Evolutionary conservation across 225 moss, liverwort and hornwort species (phyloP), one percentile per base, ranked within the genome.

Genomic region (Physcomitrium patens): DNA sequence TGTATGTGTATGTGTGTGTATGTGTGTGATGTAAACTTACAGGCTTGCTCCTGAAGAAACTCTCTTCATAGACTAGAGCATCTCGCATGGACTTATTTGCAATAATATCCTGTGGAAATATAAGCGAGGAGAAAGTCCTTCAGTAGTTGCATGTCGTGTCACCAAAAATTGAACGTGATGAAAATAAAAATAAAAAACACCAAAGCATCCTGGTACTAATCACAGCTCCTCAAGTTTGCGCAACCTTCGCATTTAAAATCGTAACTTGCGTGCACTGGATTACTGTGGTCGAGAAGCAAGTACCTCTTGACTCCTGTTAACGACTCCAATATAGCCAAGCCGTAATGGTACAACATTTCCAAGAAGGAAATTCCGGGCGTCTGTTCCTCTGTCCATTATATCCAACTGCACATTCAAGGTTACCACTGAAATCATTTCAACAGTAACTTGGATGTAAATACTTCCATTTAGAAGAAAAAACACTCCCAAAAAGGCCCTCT

Each of bases 241-340:
- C 42, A 8, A 56, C 18, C 49, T 67, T 13, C 54, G 70, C 50
- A 74, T 18, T 66, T 62, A 46, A 20, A 76, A 44, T 42, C 31
- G 44, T 37, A 66, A 56, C 46, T 61, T 65, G 31, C 27, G 60
- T 27, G 13, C 41, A 60, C 19, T 54, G 31, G 7, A 37, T 11
- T 60, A 31, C 52, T 68, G 20, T 47, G 74, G 49, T 28, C 66
- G 54, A 50, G 27, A 77, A 76, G 80, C 73, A 66, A 60, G 69
- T 85, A 96, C 96, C 94, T 97, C 97, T 85, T 97, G 97, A 76
- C 97, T 94, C 75, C 97, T 93, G 77, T 97, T 97, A 42, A 97
- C 94, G 74, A 97, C 97, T 59, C 97, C 97, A 78, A 97, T 78
- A 68, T 97, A 97, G 60, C 97, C 97, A 28, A 94, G 94, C 74